Evolutionary conservation across 345 rosid species (phyloP).

Genomic region (Arabis alpina): DNA sequence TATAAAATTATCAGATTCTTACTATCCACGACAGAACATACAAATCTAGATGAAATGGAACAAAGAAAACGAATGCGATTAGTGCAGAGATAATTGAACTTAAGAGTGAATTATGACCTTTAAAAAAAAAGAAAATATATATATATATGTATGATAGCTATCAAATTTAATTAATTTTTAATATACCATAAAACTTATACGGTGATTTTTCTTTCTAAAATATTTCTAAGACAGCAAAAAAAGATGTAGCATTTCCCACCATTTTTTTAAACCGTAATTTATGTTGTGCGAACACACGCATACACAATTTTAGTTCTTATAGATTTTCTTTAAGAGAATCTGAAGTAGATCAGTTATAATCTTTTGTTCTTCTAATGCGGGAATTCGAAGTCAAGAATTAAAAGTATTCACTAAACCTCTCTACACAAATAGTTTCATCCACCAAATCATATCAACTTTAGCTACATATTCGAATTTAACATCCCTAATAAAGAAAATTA

Average conservation of each 20-base stretch:
- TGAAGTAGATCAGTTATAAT: background rate
- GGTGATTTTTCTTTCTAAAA: background rate
- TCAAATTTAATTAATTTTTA: background rate
- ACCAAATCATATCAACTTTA: slow-evolving; percentile 1
- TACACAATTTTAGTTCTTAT: slow-evolving; percentile 3
- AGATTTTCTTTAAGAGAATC: background rate
- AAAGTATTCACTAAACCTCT: background rate
- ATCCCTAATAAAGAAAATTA: background rate
- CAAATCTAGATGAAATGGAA: background rate
- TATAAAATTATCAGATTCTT: background rate
- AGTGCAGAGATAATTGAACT: background rate
- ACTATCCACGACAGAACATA: background rate
- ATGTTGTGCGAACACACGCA: background rate
- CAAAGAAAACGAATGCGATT: background rate
- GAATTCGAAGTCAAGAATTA: background rate
- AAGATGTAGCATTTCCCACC: too few species aligned
- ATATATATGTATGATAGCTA: background rate
- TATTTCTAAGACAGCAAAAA: too few species aligned
- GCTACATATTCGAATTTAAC: slow-evolving; percentile 4
- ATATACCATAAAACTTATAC: background rate
- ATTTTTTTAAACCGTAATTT: too few species aligned
- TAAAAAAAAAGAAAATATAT: too few species aligned
- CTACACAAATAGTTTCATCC: slow-evolving; percentile 10
- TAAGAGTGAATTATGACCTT: background rate
- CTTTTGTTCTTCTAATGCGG: background rate